phyloP scores from a whole-genome alignment of 352 stramenopile species.

The Pilasporangium apinafurcum region DNA sequence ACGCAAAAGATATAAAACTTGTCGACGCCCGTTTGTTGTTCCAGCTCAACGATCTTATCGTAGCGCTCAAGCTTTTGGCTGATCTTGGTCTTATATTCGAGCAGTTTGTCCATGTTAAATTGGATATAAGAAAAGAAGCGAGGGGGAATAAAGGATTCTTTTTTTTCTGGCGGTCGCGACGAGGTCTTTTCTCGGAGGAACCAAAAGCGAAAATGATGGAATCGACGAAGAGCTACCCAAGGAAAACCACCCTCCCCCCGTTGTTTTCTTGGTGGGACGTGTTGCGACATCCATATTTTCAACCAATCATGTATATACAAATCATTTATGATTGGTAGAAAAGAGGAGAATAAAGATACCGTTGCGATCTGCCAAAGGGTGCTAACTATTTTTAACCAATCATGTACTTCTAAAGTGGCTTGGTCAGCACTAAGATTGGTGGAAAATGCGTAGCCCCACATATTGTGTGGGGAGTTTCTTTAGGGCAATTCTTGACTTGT shows the following conservation, averaged over 20 bases:
- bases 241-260: no score
- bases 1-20: conserved; percentile 86
- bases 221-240: background rate
- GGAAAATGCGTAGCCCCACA: conserved; percentile 14
- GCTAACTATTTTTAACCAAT: background rate
- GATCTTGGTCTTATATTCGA: conserved; percentile 85
- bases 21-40: conserved; percentile 82
- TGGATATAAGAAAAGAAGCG: background rate
- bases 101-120: conserved; percentile 64
- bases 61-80: conserved; percentile 72
- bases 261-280: conserved; percentile 2
- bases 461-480: background rate
- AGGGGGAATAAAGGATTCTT: background rate
- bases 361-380: no score
- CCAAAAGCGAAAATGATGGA: conserved; percentile 38
- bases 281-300: background rate
- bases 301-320: no score
- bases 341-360: conserved; percentile 4
- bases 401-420: no score
- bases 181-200: conserved; percentile 24
- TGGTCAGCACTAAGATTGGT: no score
- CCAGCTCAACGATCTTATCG: conserved; percentile 76
- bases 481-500: background rate
- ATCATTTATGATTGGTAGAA: conserved; percentile 3
- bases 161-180: conserved; percentile 1